Conservation (phyloP, 176 grass and related monocot genomes). For the Oryza meridionalis region DNA sequence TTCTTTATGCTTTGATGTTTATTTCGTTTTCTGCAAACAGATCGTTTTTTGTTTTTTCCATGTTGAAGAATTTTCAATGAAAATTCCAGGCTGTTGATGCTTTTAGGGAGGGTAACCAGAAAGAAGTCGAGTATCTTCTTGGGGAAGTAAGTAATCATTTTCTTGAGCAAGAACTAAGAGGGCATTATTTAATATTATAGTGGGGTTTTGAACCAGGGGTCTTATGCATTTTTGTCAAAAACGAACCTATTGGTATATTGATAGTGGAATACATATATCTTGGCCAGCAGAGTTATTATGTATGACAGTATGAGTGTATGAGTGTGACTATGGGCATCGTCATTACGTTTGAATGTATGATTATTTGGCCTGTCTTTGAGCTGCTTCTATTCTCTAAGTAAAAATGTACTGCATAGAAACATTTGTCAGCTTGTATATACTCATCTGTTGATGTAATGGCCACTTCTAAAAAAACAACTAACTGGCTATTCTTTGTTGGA, state of each 20-base stretch:
- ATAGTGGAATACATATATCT: background rate
- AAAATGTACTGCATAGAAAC: slow-evolving; percentile 24
- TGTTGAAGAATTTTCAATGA: slow-evolving; percentile 36
- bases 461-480: slow-evolving; percentile 27
- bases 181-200: background rate
- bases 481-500: slow-evolving; percentile 43
- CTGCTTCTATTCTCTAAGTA: background rate
- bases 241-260: background rate
- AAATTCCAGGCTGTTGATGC: slow-evolving; percentile 81
- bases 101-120: slow-evolving; percentile 64
- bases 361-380: slow-evolving; percentile 20
- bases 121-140: slow-evolving; percentile 61
- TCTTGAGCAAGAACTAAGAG: slow-evolving; percentile 22
- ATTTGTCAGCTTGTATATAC: slow-evolving; percentile 8
- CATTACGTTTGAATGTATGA: slow-evolving; percentile 13
- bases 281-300: slow-evolving; percentile 4
- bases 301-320: background rate
- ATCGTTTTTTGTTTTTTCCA: slow-evolving; percentile 14
- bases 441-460: slow-evolving; percentile 3
- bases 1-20: slow-evolving; percentile 20
- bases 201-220: slow-evolving; percentile 5
- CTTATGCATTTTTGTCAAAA: background rate
- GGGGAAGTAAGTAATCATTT: slow-evolving; percentile 63
- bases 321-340: background rate
- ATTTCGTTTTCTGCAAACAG: slow-evolving; percentile 17